Evolutionary conservation across 495 filamentous ascomycete genomes (phyloP), one percentile per base, ranked within the genome.

Genomic region (Daldinia bambusicola): DNA sequence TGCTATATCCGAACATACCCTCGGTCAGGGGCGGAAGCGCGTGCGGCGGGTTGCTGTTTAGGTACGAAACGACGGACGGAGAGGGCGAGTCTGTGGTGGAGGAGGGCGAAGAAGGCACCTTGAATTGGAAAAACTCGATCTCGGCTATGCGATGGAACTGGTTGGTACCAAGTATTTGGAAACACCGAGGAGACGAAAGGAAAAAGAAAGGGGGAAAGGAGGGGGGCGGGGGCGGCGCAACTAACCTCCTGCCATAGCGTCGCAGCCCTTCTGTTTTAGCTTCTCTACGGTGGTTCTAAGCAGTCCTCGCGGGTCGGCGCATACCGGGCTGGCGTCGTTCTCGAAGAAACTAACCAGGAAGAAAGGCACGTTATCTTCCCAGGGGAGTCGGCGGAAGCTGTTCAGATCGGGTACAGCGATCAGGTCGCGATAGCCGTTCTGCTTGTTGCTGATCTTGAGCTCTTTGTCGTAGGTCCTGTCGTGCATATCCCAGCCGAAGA

Each of bases 401-500:
- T 79, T 80, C 32, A 99, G 78, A 74, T 99, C 95, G 4, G 93
- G 89, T 1, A 93, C 82, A 1, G 95, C 95, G 57, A 98, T 85
- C 20, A 99, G 78, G 77, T 99, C 95, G 52, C 91, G 86, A 76
- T 97, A 98, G 34, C 95, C 95, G 74, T 97, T 99, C 69, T 93
- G 89, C 77, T 92, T 91, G 79, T 97, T 98, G 81, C 92, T 94
- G 77, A 98, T 91, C 72, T 87, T 86, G 55, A 98, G 87, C 80
- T 98, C 94, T 61, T 85, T 83, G 76, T 88, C 89, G 74, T 99
- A 98, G 7, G 93, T 95, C 77, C 86, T 84, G 74, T 99, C 95
- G 80, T 98, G 95, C 92, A 97, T 97, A 72, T 99, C 95, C 95
- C 95, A 98, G 74, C 94, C 95, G 74, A 97, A 98, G 38, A 99